Evolutionary conservation across 495 filamentous ascomycete species (phyloP), one percentile per base, ranked within the genome.

Genomic region (Aspergillus biplanus): DNA sequence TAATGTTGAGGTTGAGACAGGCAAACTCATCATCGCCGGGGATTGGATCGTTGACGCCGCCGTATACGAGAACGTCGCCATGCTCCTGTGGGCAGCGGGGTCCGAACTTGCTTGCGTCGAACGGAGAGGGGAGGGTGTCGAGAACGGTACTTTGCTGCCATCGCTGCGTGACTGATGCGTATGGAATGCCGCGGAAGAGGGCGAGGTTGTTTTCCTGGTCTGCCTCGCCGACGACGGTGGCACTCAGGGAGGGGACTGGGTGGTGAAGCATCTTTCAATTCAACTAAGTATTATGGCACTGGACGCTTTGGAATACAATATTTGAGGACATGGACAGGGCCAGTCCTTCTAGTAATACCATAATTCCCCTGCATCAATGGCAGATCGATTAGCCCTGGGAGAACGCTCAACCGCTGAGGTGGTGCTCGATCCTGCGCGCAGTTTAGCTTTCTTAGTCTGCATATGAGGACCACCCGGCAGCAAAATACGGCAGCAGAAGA

Each of bases 1-100:
- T 13, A 18, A 48, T 16, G 46, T 48, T 48, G 46, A 48, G 46
- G 46, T 48, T 48, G 46, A 48, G 46, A 48, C 46, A 48, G 16
- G 46, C 46, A 18, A 48, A 48, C n/a, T 48, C 46, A 48, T 48
- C 46, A 48, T 48, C 46, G 13, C 46, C 46, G 7, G 46, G 46
- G n/a, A n/a, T 48, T 16, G 46, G 46, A 13, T 48, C 46, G 46
- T 48, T 48, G n/a, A 48, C 46, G 18, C 46, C 46, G 13, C 46
- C 46, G 7, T 11, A 48, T 1, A 48, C 46, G 1, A 48, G 46
- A n/a, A 48, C 16, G 4, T 4, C 13, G 7, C 46, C 46, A 3
- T 48, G 7, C 46, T 16, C 46, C 5, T 48, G 46, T 48, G 16
- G 13, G 46, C 46, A 48, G 4, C 46, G 46, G 16, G 46, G 46